Evolutionary conservation across 2,329 filamentous ascomycete species (phyloP), one percentile per base, ranked within the genome.

Genomic region (Teratosphaeriaceae sp.): DNA sequence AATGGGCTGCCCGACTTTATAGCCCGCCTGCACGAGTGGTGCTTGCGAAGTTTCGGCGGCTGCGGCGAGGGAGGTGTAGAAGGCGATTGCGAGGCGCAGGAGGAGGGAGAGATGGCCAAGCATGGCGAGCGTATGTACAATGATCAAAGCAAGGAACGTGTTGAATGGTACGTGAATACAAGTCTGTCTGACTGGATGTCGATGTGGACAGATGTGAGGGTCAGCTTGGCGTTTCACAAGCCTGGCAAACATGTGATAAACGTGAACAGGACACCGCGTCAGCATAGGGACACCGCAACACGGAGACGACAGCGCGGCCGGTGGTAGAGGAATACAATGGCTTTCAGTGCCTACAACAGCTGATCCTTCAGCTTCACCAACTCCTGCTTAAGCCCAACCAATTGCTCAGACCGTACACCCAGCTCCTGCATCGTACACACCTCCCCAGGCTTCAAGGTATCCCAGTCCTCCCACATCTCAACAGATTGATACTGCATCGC

Each of bases 1-100:
- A 42, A 76, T 73, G 26, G 58, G 61, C 46, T 74, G 65, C 20
- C 72, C 72, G 15, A 66, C 60, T 36, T 65, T 66, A 58, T 75
- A 75, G 22, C 66, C 68, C 37, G 61, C 56, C 48, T 60, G 59
- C 37, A 57, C 46, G 18, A 69, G 54, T 6, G 66, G 64, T 52
- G 71, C 64, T 52, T 71, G 67, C 18, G 60, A 59, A 24, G 63
- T 62, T 19, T 65, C 58, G 22, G 67, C 67, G 22, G 68, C 54
- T 73, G n/a, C 56, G 13, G 63, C 66, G 22, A 70, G 57, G 15
- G 56, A 47, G 21, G 56, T 53, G 47, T 58, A 60, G 49, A 65
- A 63, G 24, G 53, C 52, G 41, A 61, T 29, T 21, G 56, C 45
- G 30, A 63, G 50, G 33, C 54, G 56, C 19, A 59, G 19, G 34